These are phyloP conservation scores for Papiliotrema nemorosa DNA, from an alignment of 1,284 basidiomycete genomes.

Conservation along the genomic window DNA sequence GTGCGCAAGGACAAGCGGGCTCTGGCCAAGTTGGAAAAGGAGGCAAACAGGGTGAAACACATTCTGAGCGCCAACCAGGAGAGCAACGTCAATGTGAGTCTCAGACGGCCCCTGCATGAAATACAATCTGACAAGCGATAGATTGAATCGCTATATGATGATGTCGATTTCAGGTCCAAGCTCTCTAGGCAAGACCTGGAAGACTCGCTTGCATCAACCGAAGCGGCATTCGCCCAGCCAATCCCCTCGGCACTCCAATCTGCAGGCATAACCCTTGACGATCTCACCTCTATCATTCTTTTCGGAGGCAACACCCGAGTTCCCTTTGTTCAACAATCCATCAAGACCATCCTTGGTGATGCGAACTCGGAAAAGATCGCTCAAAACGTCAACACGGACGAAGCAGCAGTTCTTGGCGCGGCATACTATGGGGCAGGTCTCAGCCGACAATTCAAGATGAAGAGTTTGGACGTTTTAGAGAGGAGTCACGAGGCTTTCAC, in stretches of 20 bases:
- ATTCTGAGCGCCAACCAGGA: conserved; percentile 91
- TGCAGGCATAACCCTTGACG: conserved; percentile 65
- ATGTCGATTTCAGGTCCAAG: conserved; percentile 82
- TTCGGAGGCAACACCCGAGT: conserved; percentile 86
- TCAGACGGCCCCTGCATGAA: background rate
- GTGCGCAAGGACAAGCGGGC: conserved; percentile 64
- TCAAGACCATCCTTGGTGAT: conserved; percentile 73
- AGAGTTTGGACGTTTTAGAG: conserved; percentile 83
- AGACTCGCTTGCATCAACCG: conserved; percentile 59
- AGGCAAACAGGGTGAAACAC: conserved; percentile 85
- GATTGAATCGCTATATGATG: conserved; percentile 84
- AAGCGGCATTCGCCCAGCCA: conserved; percentile 64
- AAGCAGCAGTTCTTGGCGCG: conserved; percentile 91
- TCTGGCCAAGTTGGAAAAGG: conserved; percentile 90
- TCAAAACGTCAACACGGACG: conserved; percentile 94
- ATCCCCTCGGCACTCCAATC: conserved; percentile 70
- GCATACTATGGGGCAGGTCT: conserved; percentile 88
- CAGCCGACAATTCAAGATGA: conserved; percentile 91
- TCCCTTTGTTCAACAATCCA: conserved; percentile 82
- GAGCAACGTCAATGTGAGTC: conserved; percentile 63
- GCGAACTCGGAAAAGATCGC: conserved; percentile 66
- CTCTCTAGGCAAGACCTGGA: conserved; percentile 78
- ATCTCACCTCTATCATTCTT: conserved; percentile 79
- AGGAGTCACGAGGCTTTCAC: conserved; percentile 60
- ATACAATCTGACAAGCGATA: background rate